Evolutionary conservation across 1,284 basidiomycete genomes (phyloP).

Genomic region (Apiotrichum sp.): DNA sequence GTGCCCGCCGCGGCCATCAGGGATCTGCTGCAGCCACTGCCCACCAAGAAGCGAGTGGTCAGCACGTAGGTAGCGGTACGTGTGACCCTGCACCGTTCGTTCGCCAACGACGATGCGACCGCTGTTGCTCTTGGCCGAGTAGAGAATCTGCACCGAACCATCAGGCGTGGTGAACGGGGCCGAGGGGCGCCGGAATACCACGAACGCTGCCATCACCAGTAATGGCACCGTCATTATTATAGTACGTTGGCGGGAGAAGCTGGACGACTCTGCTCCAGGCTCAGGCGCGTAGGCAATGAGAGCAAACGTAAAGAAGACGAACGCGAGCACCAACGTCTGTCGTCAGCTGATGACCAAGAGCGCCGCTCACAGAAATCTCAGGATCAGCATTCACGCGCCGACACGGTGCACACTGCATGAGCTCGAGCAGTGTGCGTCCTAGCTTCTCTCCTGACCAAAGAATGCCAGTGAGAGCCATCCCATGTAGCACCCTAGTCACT

Average conservation of each 20-base stretch:
- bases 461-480: not conserved
- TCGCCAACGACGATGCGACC: conserved; percentile 73
- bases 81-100: conserved; percentile 31
- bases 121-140: conserved; percentile 58
- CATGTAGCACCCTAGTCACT: not conserved
- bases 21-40: conserved; percentile 60
- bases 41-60: conserved; percentile 85
- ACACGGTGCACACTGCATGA: not conserved
- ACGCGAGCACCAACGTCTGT: not conserved
- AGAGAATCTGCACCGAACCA: conserved; percentile 1
- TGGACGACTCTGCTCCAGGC: no score
- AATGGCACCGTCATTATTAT: no score
- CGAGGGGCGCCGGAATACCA: not conserved
- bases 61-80: conserved; percentile 71
- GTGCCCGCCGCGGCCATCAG: conserved; percentile 26
- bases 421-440: not conserved
- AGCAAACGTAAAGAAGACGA: not conserved
- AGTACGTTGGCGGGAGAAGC: no score
- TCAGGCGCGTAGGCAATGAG: no score
- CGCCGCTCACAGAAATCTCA: not conserved
- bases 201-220: not conserved
- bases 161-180: not conserved
- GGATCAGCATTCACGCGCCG: not conserved
- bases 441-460: not conserved
- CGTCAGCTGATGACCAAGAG: not conserved